phyloP scores from a whole-genome alignment of 306 rosid genomes.

The Arachis stenosperma region DNA sequence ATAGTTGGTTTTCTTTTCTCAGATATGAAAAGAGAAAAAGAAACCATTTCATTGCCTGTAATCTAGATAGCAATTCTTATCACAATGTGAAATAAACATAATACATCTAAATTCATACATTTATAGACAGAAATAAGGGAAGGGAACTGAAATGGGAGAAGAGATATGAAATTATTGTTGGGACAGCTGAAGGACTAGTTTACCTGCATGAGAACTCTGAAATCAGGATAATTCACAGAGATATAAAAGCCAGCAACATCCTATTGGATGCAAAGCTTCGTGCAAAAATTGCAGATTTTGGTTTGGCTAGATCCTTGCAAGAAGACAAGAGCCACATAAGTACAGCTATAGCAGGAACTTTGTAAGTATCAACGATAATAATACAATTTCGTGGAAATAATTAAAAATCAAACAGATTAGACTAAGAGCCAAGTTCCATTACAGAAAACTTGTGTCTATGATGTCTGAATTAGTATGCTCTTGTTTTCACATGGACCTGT shows the following conservation, averaged over 20 bases:
- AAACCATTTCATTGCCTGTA: background rate
- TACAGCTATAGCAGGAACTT: constrained; percentile 93
- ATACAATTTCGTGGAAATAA: background rate
- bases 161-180: constrained; percentile 67
- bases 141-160: constrained; percentile 80
- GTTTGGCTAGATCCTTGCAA: constrained; percentile 88
- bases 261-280: constrained; percentile 75
- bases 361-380: constrained; percentile 49
- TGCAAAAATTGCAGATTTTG: constrained; percentile 95
- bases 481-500: constrained; percentile 24
- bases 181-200: constrained; percentile 83
- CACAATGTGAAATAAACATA: constrained; percentile 14
- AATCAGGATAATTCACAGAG: constrained; percentile 81
- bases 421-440: background rate
- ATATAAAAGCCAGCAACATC: constrained; percentile 92
- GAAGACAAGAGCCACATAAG: constrained; percentile 92
- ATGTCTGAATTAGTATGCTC: background rate
- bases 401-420: background rate
- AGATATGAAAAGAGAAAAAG: background rate
- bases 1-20: constrained; percentile 15
- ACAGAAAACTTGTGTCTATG: no score
- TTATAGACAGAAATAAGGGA: constrained; percentile 62
- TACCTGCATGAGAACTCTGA: constrained; percentile 83
- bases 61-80: background rate
- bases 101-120: constrained; percentile 26